Conservation (phyloP, 2,329 filamentous ascomycete species). For the Talaromyces sp. region DNA sequence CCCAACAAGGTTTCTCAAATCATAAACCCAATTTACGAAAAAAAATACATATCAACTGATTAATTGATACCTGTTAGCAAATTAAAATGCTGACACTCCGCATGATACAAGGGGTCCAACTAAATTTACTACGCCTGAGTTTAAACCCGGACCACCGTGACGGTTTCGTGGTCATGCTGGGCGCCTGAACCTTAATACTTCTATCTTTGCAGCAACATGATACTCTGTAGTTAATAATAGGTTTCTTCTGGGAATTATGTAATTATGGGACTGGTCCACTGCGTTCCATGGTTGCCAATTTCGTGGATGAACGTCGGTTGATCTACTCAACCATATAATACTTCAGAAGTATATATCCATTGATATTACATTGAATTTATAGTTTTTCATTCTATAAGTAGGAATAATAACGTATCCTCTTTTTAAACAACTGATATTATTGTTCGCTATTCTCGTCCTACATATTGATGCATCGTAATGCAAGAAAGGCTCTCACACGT, state of each 20-base stretch:
- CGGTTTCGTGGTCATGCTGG: not conserved
- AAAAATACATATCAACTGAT: not conserved
- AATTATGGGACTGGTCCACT: not conserved
- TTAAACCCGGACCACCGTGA: not conserved
- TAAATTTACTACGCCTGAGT: not conserved
- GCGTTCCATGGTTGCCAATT: not conserved
- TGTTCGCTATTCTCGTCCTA: no score
- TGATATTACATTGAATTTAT: no score
- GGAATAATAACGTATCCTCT: no score
- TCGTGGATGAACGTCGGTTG: not conserved
- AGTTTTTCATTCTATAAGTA: no score
- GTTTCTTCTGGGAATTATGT: not conserved
- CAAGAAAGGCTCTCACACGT: no score
- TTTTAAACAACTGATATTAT: no score
- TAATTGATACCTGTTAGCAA: not conserved
- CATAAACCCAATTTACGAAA: not conserved
- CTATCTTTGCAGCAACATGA: not conserved
- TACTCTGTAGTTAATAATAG: no score
- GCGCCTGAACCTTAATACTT: not conserved
- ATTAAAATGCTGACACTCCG: not conserved
- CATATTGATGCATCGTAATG: no score
- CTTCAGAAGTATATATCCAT: no score
- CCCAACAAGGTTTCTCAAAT: not conserved
- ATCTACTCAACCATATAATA: no score
- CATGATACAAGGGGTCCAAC: not conserved